A percentile compares a stretch with the other conserved stretches of the same genome.
phyloP scores from a whole-genome alignment of 1,284 basidiomycete species.

The Ganoderma boninense region DNA sequence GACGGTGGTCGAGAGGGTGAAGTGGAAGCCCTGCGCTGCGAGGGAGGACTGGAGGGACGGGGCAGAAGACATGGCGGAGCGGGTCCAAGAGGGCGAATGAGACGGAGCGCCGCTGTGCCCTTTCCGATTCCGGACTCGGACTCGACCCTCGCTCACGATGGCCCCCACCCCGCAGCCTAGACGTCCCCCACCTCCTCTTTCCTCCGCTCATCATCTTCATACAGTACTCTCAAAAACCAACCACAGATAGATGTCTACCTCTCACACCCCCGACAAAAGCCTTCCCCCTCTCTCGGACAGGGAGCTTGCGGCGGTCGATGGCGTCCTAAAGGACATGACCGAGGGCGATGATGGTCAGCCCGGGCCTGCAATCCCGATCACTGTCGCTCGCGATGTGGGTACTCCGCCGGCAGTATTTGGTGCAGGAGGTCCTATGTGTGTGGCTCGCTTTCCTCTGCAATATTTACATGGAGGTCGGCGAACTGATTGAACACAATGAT shows the following conservation, averaged over 20 bases:
- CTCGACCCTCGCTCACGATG: slow-evolving; percentile 7
- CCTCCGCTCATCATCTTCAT: slow-evolving; percentile 3
- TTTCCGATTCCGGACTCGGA: neutral
- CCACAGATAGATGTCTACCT: slow-evolving; percentile 31
- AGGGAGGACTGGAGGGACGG: slow-evolving; percentile 32
- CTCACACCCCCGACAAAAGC: slow-evolving; percentile 29
- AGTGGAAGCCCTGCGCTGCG: slow-evolving; percentile 41
- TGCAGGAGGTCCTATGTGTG: slow-evolving; percentile 49
- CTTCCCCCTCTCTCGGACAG: slow-evolving; percentile 32
- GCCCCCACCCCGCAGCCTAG: neutral
- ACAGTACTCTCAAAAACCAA: neutral
- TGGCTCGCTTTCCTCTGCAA: slow-evolving; percentile 2
- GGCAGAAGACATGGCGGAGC: slow-evolving; percentile 18
- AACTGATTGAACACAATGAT: neutral
- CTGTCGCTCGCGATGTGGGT: slow-evolving; percentile 22
- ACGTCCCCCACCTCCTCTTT: neutral
- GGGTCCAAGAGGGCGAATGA: neutral
- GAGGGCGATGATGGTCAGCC: slow-evolving; percentile 30
- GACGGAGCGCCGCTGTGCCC: neutral
- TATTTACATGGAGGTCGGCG: neutral
- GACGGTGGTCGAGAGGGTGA: slow-evolving; percentile 35
- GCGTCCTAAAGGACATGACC: slow-evolving; percentile 40
- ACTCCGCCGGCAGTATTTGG: slow-evolving; percentile 45
- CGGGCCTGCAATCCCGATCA: slow-evolving; percentile 23
- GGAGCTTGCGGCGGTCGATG: slow-evolving; percentile 42